Evolutionary conservation across 1,284 basidiomycete species (phyloP).

Genomic region (Inonotus hispidus): DNA sequence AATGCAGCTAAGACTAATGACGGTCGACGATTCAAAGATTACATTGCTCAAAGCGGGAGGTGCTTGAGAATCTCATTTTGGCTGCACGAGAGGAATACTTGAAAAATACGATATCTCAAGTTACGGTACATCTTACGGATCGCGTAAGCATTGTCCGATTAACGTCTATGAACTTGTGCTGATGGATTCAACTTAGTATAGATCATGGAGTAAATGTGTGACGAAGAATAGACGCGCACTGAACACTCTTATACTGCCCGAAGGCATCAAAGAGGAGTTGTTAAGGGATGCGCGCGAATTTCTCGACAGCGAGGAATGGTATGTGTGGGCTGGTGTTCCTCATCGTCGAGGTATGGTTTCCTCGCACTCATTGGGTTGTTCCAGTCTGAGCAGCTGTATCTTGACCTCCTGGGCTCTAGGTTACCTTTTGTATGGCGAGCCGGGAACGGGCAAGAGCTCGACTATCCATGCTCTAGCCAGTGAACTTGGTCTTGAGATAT

Average conservation of each 20-base stretch:
- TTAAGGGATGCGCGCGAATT: slow-evolving; percentile 48
- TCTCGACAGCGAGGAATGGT: slow-evolving; percentile 46
- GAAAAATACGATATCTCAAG: slow-evolving; percentile 11
- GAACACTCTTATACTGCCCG: slow-evolving; percentile 45
- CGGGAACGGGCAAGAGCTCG: slow-evolving; percentile 47
- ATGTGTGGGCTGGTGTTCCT: slow-evolving; percentile 47
- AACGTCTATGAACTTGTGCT: neutral
- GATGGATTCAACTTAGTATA: neutral
- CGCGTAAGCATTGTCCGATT: neutral
- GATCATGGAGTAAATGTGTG: slow-evolving; percentile 6
- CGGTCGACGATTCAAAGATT: slow-evolving; percentile 1
- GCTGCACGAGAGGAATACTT: slow-evolving; percentile 14
- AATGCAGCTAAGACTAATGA: neutral
- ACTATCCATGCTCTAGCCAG: slow-evolving; percentile 59
- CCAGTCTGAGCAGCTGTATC: neutral
- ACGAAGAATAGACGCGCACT: slow-evolving; percentile 34
- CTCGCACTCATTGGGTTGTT: neutral
- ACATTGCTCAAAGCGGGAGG: slow-evolving; percentile 13
- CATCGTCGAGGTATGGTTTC: slow-evolving; percentile 35
- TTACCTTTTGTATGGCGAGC: slow-evolving; percentile 49
- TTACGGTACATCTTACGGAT: slow-evolving; percentile 13
- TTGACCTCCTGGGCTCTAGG: slow-evolving; percentile 20
- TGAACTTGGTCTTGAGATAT: slow-evolving; percentile 55
- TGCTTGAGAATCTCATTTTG: slow-evolving; percentile 10
- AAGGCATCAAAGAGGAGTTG: slow-evolving; percentile 40